Evolutionary conservation across 495 filamentous ascomycete genomes (phyloP).

Genomic region (Bryoglossum gracile): DNA sequence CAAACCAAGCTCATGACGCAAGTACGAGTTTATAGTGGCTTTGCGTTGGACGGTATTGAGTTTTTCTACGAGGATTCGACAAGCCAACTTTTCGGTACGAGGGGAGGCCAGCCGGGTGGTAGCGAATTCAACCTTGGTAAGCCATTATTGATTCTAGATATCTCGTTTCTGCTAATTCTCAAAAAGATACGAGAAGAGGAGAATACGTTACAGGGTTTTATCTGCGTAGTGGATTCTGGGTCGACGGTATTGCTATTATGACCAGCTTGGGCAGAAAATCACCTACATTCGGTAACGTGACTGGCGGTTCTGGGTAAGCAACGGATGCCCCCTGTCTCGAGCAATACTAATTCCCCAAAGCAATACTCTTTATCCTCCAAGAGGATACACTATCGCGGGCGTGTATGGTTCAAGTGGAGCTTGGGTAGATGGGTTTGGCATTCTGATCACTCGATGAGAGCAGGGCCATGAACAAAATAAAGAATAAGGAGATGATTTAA

Average conservation of each 20-base stretch:
- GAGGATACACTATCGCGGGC: constrained; percentile 83
- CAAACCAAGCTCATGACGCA: constrained; percentile 67
- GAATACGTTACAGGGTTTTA: constrained; percentile 87
- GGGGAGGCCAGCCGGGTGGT: constrained; percentile 65
- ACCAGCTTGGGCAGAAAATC: constrained; percentile 84
- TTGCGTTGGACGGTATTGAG: constrained; percentile 77
- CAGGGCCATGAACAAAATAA: neutral
- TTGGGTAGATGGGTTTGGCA: constrained; percentile 84
- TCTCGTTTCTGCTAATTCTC: constrained; percentile 1
- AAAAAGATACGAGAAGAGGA: constrained; percentile 67
- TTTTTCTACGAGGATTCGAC: constrained; percentile 88
- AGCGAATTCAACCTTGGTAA: constrained; percentile 71
- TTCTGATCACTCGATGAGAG: constrained; percentile 67
- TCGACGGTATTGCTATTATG: constrained; percentile 86
- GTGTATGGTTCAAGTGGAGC: constrained; percentile 72
- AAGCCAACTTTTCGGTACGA: constrained; percentile 83
- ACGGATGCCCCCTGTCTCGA: neutral
- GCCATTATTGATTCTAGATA: neutral
- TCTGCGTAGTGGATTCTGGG: constrained; percentile 72
- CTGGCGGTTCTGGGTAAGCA: constrained; percentile 75
- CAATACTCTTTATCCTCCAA: constrained; percentile 83
- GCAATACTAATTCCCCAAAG: constrained; percentile 1
- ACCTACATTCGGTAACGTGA: constrained; percentile 72
- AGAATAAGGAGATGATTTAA: too few relatives aligned
- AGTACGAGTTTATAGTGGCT: constrained; percentile 71